phyloP scores from a whole-genome alignment of 352 stramenopile genomes.

The Phytopythium litorale region DNA sequence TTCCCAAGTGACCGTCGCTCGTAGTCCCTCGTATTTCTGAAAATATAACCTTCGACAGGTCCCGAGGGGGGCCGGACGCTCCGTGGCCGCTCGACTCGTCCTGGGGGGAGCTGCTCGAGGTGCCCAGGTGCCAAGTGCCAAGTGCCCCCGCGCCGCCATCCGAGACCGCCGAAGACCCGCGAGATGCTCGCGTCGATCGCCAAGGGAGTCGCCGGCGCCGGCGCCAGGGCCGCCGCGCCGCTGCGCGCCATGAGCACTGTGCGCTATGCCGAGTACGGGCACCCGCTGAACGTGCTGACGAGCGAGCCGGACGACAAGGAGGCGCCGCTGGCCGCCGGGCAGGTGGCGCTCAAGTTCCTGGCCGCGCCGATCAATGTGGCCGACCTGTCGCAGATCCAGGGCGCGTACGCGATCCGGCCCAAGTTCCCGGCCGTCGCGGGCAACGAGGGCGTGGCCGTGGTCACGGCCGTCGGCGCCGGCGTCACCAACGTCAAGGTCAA shows the following conservation, averaged over 20 bases:
- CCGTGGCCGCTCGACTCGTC: constrained; percentile 1
- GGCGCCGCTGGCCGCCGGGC: constrained; percentile 32
- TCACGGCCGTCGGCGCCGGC: constrained; percentile 75
- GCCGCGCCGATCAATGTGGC: constrained; percentile 87
- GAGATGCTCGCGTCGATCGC: constrained; percentile 60
- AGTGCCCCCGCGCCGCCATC: neutral
- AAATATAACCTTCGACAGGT: neutral
- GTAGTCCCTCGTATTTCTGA: neutral
- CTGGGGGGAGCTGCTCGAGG: neutral
- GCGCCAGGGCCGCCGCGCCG: constrained; percentile 6
- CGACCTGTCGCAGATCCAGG: constrained; percentile 87
- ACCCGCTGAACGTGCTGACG: constrained; percentile 68
- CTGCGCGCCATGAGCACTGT: constrained; percentile 70
- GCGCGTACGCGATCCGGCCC: constrained; percentile 75
- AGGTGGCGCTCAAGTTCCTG: constrained; percentile 88
- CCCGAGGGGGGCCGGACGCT: neutral
- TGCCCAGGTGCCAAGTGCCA: neutral
- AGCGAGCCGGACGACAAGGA: constrained; percentile 67
- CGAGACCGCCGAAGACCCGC: neutral
- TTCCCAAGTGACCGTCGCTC: neutral
- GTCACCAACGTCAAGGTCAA: constrained; percentile 85
- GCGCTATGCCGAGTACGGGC: constrained; percentile 69
- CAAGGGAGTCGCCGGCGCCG: constrained; percentile 47
- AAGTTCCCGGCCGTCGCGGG: constrained; percentile 75
- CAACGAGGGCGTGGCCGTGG: constrained; percentile 83